Evolutionary conservation across 2,329 filamentous ascomycete genomes (phyloP), one percentile per base, ranked within the genome.

Genomic region (Phyllosticta citribraziliensis): DNA sequence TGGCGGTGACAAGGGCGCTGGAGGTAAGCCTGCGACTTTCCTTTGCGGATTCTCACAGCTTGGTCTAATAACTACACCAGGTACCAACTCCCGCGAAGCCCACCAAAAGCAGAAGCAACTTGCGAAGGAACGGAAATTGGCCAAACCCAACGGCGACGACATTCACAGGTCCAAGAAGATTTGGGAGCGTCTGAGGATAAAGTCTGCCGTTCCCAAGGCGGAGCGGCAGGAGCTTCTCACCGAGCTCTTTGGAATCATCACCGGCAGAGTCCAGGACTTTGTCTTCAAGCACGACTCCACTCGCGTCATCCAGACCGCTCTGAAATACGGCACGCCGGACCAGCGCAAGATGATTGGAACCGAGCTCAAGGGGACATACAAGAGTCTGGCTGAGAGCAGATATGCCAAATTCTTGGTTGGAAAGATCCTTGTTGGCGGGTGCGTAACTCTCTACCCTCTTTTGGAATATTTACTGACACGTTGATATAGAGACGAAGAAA

Each of bases 251-350:
- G 82, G 83, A 62, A 96, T 99, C 70, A 89, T 97, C 69, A 94
- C 89, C 24, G 93, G 92, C 58, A 85, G 89, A 62, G 88, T 97
- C 69, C 91, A 90, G 75, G 94, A 97, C 64, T 96, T 97, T 67
- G 93, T 97, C 20, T 89, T 99, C 78, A 99, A 99, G 83, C 94
- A 99, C 74, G 94, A 99, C 73, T 90, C 91, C 40, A 93, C 96
- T n/a, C 85, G 94, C 67, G 91, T 96, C 52, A 88, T 99, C 25
- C 94, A 99, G 78, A 97, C 92, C 12, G 94, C 93, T 47, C 84
- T 99, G 76, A 99, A 99, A 76, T 99, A 99, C 76, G 88, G 91
- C 55, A 95, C 88, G 54, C 80, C 85, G 60, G 87, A 89, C 63
- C 92, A 97, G 76, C 84, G 90, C 70, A 89, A 87, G 74, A 84